Evolutionary conservation across 1,284 basidiomycete genomes (phyloP).

Genomic region (Afroboletus lepidellus): DNA sequence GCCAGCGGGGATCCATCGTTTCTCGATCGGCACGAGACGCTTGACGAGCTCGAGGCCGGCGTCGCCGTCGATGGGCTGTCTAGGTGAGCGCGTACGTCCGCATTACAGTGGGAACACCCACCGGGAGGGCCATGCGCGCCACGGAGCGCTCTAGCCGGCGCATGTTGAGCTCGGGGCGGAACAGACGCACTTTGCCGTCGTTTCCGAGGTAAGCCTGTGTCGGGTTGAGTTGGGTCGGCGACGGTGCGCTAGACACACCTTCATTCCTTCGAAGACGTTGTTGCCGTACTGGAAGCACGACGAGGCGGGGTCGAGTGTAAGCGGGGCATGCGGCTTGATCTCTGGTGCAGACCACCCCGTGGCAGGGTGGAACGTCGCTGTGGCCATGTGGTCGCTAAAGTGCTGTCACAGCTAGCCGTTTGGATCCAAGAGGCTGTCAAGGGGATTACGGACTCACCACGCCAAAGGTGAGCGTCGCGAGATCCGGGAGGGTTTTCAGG

Average conservation of each 20-base stretch:
- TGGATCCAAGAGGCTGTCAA: too few relatives aligned
- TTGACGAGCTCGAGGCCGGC: conserved; percentile 70
- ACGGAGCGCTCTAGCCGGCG: conserved; percentile 63
- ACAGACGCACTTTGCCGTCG: conserved; percentile 64
- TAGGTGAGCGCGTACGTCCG: not conserved
- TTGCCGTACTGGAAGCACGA: conserved; percentile 77
- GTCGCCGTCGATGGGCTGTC: conserved; percentile 60
- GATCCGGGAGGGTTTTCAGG: conserved; percentile 38
- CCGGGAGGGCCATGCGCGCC: conserved; percentile 66
- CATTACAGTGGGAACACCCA: conserved; percentile 25
- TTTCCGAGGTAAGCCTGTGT: conserved; percentile 69
- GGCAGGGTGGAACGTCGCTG: conserved; percentile 58
- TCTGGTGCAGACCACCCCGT: conserved; percentile 78
- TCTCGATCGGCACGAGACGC: conserved; percentile 64
- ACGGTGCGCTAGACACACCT: conserved; percentile 42
- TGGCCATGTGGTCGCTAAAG: conserved; percentile 81
- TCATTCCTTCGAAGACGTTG: conserved; percentile 88
- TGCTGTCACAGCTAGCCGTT: conserved; percentile 27
- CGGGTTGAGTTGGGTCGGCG: not conserved
- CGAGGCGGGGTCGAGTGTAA: conserved; percentile 71
- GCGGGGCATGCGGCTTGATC: conserved; percentile 76
- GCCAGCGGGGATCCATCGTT: conserved; percentile 74
- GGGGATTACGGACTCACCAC: conserved; percentile 27
- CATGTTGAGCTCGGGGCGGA: conserved; percentile 84
- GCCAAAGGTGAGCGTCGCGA: conserved; percentile 40